Base-by-base conservation (phyloP, 1,139 yeast genomes). In the Lodderomyces metapsilosis region DNA sequence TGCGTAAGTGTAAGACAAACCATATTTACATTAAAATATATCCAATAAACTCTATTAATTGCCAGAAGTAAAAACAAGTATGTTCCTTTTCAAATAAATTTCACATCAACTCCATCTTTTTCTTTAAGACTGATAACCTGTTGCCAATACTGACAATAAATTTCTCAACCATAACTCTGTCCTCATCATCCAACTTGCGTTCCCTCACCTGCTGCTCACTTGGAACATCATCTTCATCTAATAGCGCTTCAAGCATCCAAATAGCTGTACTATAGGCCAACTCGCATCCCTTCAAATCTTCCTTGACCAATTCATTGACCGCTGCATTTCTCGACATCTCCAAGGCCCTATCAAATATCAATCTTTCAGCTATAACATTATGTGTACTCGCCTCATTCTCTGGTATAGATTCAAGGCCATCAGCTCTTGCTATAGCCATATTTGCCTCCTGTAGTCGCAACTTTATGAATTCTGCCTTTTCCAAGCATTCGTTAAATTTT, bases 241-340 rank as follows among this genome's bases (percentile, higher is more conserved):
- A 64, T 34, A 91, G 67, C 1, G 96, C 88, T 57, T 88, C 95
- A 53, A 92, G 67, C 96, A 92, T 88, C 97, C 97, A 91, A 43
- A 91, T 78, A 0, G 96, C 85, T 0, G 96, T 87, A 7, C 95
- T 88, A 59, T 92, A 92, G 3, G 92, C 86, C 48, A 86, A 64
- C 61, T 89, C 96, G 63, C 97, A 91, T 7, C 86, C 88, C 38
- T 76, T 74, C 43, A 87, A 66, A 57, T 86, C 91, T 45, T 82
- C 88, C 36, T 86, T 84, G 21, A 80, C 80, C 52, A 88, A 71
- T 61, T 92, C 98, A 57, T 84, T 82, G 40, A 84, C 84, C 0
- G 98, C 98, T 0, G 98, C 96, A 43, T 81, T 81, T 52, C 95
- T 78, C 2, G 96, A 86, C 72, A 91, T 87, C 54, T 92, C 98